Base-by-base conservation (phyloP, 371 early-diverging fungal genomes). In the Synchytrium microbalum region DNA sequence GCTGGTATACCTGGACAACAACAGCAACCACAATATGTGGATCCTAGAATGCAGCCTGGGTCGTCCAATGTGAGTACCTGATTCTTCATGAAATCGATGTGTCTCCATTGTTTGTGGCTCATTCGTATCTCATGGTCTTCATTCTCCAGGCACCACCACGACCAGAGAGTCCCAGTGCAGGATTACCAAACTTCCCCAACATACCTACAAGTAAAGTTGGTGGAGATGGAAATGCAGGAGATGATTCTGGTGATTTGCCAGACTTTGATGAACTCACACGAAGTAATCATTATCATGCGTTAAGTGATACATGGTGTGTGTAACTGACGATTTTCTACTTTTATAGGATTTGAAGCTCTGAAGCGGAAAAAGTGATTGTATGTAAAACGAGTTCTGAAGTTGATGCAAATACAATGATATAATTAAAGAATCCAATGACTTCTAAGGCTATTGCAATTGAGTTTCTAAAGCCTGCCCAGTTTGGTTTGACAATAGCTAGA, bases 241-340 rank as follows among this genome's bases (percentile, higher is more conserved):
- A 10, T 2, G 29, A 26, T 25, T 19, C 23, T 8, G 32, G n/a
- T 23, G 59, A 32, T 25, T 26, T 83, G 14, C 82, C 84, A 1
- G 79, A 83, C 32, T 79, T 89, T 71, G 91, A 90, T 66, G 86
- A 87, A 14, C 72, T 90, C 14, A 80, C 86, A 10, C 79, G 69
- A 64, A 76, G 91, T 71, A 54, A 54, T 26, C 38, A 19, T 38
- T 38, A 5, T 19, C 10, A 28, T 51, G 33, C 3, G 5, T 2
- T 51, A 24, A 24, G 25, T 24, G 24, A 24, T 33, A 19, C 8
- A 32, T 23, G 30, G 46, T 23, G 31, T 8, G 3, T 64, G 5
- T 23, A 58, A 24, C 30, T 64, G 31, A 53, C 32, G 25, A n/a
- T 5, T 38, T 8, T 26, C 32, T 25, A 65, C 23, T 13, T 25